Evolutionary conservation across 805 yeast species (phyloP).

Genomic region (Saturnispora saitoi): DNA sequence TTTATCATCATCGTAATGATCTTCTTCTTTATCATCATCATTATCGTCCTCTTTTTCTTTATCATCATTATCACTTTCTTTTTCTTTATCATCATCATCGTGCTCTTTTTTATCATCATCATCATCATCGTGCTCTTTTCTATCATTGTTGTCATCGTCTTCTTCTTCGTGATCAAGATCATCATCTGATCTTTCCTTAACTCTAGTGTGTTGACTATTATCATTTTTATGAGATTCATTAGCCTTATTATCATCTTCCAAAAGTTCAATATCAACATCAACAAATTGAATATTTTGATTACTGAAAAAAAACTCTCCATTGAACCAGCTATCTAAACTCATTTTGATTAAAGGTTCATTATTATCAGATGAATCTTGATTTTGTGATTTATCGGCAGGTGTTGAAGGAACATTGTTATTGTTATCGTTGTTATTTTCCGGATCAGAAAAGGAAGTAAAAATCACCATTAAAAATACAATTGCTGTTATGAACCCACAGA

Average conservation of each 20-base stretch:
- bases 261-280: not conserved
- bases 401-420: not conserved
- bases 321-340: conserved; percentile 1
- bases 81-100: not conserved
- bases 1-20: not conserved
- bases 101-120: conserved; percentile 23
- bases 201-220: not conserved
- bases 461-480: not conserved
- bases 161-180: not conserved
- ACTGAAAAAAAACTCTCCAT: not conserved
- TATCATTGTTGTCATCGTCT: not conserved
- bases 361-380: not conserved
- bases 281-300: not conserved
- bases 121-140: not conserved
- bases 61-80: no score
- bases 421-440: no score
- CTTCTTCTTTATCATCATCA: not conserved
- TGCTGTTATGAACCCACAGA: not conserved
- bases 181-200: not conserved
- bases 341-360: not conserved
- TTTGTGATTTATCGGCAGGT: not conserved
- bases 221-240: not conserved
- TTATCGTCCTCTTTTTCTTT: conserved; percentile 21
- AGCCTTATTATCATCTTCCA: not conserved
- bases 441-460: not conserved